Evolutionary conservation across 2,329 filamentous ascomycete genomes (phyloP), one percentile per base, ranked within the genome.

Genomic region (Colletotrichum sp.): DNA sequence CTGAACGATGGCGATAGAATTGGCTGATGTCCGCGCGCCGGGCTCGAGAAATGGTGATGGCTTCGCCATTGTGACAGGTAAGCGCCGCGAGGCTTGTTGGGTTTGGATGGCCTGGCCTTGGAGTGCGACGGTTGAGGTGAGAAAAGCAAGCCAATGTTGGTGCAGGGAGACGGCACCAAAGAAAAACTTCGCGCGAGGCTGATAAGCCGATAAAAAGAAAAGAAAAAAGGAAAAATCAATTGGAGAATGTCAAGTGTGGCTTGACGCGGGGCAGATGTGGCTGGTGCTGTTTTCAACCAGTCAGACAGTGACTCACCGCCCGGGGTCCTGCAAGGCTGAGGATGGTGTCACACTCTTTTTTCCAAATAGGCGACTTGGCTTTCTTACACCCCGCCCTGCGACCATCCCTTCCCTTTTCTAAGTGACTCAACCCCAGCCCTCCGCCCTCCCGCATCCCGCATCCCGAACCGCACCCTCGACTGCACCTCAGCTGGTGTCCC

Each of bases 41-140:
- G 95, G 93, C 69, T 94, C 91, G 52, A 99, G 90, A 80, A 99
- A 99, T 0, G 96, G 94, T 12, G 96, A 98, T 3, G 84, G 80
- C 16, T 79, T 79, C n/a, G 81, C 77, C 87, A 88, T 88, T 69
- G 55, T 78, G 77, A 32, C 3, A 59, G 69, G 2, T 36, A 39
- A 8, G 36, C 10, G 30, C 16, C 28, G 55, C 34, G 3, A 66
- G 6, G 6, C 2, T 28, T 4, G 6, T 6, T 26, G 15, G 26
- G 0, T 16, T 15, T n/a, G n/a, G 24, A 26, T 16, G 12, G 52
- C 28, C 44, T 15, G 15, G 15, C 1, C 8, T 18, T 32, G 8
- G 13, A 15, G 8, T 24, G 44, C 1, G n/a, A 15, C 9, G 13
- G n/a, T 16, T 55, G n/a, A 48, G n/a, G 1, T 24, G 36, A 4